Evolutionary conservation across 2,329 filamentous ascomycete species (phyloP), one percentile per base, ranked within the genome.

Genomic region (Aureobasidium sp.): DNA sequence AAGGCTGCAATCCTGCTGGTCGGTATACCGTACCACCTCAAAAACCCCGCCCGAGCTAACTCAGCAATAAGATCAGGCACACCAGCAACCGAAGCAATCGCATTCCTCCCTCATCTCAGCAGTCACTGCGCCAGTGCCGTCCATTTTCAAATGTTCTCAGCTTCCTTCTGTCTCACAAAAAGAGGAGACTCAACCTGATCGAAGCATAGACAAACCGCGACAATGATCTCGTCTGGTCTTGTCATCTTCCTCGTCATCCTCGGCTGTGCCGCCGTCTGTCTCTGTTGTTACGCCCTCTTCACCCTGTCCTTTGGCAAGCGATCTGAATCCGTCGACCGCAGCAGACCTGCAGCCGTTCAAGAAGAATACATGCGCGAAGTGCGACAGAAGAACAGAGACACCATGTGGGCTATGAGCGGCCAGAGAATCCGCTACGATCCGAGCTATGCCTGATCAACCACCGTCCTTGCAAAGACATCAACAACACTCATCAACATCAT

Each of bases 351-450:
- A 17, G 45, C 62, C 7, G 59, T 53, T 13, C 62, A 63, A 33
- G 62, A 63, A 25, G 59, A 42, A 46, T 63, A 63, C 42, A 63
- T 63, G 62, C 53, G 59, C 10, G 59, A 63, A 51, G 62, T 63
- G 19, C 58, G 62, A 23, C 57, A 57, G 15, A 38, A 46, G 40
- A 62, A 62, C 42, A 47, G 53, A 33, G 57, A 62, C 11, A 51
- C 19, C 42, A 49, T 62, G 57, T 49, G 55, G 55, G 17, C 35
- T n/a, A 49, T 58, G 43, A 49, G 55, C 55, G n/a, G 33, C n/a
- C 55, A 49, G n/a, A 37, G 43, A 21, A 10, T 38, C 8, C 55
- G 43, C 42, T 47, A 49, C 25, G 55, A 58, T 2, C 42, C 42
- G 4, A 58, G 55, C 33, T 58, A 58, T 11, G 55, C 23, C 33